phyloP scores from a whole-genome alignment of 2,329 filamentous ascomycete species.

The Pyricularia grisea region DNA sequence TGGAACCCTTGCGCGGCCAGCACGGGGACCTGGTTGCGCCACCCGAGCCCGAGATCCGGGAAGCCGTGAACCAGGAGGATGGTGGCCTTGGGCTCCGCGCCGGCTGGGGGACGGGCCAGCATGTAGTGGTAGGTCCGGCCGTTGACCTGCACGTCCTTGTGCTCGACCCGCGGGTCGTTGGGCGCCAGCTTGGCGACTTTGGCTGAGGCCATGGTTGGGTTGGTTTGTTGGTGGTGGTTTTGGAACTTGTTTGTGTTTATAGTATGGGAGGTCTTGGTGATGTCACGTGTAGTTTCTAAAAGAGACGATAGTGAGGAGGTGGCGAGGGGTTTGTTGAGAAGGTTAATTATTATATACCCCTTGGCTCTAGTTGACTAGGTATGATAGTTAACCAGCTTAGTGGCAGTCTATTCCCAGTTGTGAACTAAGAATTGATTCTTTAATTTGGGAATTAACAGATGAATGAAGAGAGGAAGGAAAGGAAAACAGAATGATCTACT shows the following conservation, averaged over 20 bases:
- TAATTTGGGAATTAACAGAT: neutral
- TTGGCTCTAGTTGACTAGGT: neutral
- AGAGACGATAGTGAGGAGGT: neutral
- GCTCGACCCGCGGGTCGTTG: constrained; percentile 57
- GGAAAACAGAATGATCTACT: neutral
- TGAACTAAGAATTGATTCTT: neutral
- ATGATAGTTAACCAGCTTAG: neutral
- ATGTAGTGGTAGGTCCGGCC: constrained; percentile 63
- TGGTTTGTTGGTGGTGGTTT: neutral
- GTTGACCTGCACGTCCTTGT: constrained; percentile 53
- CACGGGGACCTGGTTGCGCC: constrained; percentile 80
- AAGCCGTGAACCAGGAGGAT: constrained; percentile 58
- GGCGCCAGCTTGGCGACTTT: constrained; percentile 49
- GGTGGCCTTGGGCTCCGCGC: constrained; percentile 18
- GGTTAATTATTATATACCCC: neutral
- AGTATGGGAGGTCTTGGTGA: neutral
- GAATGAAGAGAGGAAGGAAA: neutral
- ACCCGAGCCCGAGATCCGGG: constrained; percentile 75
- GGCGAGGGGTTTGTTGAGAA: no score
- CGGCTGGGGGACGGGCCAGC: constrained; percentile 36
- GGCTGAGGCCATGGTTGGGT: constrained; percentile 33
- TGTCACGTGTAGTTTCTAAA: neutral
- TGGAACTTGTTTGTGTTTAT: neutral
- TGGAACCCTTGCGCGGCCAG: constrained; percentile 63
- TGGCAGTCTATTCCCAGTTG: neutral